Evolutionary conservation across 106 monocot genomes (phyloP).

Genomic region (Apostasia shenzhenica): DNA sequence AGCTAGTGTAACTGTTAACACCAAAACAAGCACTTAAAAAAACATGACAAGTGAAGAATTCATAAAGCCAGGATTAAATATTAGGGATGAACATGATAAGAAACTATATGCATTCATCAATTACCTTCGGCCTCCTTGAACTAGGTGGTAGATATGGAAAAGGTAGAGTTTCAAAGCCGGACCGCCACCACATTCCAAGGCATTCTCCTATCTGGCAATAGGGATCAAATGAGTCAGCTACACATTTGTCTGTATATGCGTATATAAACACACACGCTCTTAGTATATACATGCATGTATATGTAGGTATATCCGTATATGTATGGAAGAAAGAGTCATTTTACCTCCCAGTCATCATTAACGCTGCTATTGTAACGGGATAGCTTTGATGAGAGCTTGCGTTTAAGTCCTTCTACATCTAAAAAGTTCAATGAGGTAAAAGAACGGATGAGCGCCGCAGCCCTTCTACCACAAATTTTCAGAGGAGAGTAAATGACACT

Average conservation of each 20-base stretch:
- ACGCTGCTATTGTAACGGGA: conserved; percentile 3
- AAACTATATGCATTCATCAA: not conserved
- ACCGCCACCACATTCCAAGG: conserved; percentile 62
- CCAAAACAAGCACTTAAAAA: not conserved
- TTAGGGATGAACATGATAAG: not conserved
- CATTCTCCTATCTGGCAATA: conserved; percentile 40
- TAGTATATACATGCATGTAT: no score
- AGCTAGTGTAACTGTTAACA: no score
- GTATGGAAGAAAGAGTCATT: no score
- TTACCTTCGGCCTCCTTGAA: conserved; percentile 21
- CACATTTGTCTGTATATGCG: no score
- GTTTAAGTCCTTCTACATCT: conserved; percentile 53
- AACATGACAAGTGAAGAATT: not conserved
- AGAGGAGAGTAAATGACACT: no score
- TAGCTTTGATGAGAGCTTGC: conserved; percentile 46
- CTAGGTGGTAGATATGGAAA: conserved; percentile 31
- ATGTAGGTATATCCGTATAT: no score
- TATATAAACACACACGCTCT: no score
- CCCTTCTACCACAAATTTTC: no score
- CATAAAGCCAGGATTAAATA: not conserved
- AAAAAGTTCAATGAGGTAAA: no score
- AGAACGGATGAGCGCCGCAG: no score
- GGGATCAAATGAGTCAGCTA: not conserved
- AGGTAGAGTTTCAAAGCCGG: conserved; percentile 42
- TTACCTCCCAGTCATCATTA: conserved; percentile 43